phyloP scores from a whole-genome alignment of 2,329 filamentous ascomycete genomes.

The Trichoderma oligosporum region DNA sequence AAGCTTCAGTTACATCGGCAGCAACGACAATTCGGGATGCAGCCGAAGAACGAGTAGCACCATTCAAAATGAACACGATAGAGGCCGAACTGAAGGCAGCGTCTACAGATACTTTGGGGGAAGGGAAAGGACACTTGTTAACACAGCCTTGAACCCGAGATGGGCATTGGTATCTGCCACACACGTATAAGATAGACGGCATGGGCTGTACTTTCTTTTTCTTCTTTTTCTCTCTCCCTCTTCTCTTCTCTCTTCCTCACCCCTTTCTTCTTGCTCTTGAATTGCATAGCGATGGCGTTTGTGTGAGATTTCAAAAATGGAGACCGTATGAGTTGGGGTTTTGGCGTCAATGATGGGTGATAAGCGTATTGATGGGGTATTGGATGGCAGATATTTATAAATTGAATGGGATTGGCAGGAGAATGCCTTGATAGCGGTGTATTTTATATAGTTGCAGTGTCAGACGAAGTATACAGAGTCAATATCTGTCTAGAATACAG shows the following conservation, averaged over 20 bases:
- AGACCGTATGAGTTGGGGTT: background rate
- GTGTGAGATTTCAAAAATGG: background rate
- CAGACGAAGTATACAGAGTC: background rate
- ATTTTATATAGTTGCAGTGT: background rate
- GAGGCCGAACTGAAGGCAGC: background rate
- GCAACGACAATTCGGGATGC: background rate
- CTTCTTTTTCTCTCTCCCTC: background rate
- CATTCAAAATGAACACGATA: background rate
- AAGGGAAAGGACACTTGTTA: background rate
- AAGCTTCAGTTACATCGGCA: background rate
- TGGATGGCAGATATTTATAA: background rate
- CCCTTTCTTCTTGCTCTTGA: background rate
- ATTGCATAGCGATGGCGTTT: constrained; percentile 31
- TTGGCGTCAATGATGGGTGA: background rate
- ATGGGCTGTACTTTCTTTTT: background rate
- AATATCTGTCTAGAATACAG: too few relatives aligned
- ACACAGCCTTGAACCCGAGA: background rate
- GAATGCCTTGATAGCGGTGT: background rate
- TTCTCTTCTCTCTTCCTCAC: background rate
- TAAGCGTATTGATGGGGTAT: background rate
- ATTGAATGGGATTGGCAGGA: background rate
- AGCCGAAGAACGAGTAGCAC: background rate
- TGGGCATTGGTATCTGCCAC: background rate
- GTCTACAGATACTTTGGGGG: background rate
- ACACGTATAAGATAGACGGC: background rate